Percentiles rank a stretch among this genome's conserved stretches.
These are phyloP conservation scores for Murraya paniculata DNA, from an alignment of 345 rosid species.

Conservation along the genomic window DNA sequence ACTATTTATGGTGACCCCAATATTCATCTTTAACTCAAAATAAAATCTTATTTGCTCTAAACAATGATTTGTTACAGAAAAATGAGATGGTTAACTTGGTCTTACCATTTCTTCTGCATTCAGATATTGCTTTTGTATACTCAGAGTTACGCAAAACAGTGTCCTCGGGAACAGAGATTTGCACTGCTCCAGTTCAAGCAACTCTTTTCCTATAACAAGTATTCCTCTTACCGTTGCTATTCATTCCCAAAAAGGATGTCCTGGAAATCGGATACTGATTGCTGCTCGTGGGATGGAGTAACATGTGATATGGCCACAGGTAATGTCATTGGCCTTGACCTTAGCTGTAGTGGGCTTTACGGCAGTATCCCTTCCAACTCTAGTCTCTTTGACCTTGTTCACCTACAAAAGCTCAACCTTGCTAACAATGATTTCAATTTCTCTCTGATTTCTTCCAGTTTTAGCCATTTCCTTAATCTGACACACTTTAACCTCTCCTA, in stretches of 20 bases:
- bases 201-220: not conserved
- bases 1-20: not conserved
- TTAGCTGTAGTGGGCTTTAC: not conserved
- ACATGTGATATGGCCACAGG: not conserved
- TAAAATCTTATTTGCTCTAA: not conserved
- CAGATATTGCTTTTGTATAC: not conserved
- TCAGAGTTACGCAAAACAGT: not conserved
- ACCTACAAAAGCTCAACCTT: not conserved
- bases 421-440: not conserved
- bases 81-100: not conserved
- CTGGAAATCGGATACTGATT: not conserved
- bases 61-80: not conserved
- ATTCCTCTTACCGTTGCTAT: not conserved
- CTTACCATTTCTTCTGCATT: not conserved
- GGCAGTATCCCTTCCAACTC: not conserved
- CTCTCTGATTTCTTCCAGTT: not conserved
- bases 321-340: not conserved
- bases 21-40: not conserved
- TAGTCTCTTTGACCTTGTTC: not conserved
- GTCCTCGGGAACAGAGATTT: not conserved
- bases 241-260: not conserved
- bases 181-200: slow-evolving; percentile 8
- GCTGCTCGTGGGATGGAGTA: not conserved
- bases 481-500: not conserved
- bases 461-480: not conserved